A percentile compares a stretch with the other conserved stretches of the same genome.
Conservation (phyloP, 345 rosid genomes). For the Lenwebbia sp. region DNA sequence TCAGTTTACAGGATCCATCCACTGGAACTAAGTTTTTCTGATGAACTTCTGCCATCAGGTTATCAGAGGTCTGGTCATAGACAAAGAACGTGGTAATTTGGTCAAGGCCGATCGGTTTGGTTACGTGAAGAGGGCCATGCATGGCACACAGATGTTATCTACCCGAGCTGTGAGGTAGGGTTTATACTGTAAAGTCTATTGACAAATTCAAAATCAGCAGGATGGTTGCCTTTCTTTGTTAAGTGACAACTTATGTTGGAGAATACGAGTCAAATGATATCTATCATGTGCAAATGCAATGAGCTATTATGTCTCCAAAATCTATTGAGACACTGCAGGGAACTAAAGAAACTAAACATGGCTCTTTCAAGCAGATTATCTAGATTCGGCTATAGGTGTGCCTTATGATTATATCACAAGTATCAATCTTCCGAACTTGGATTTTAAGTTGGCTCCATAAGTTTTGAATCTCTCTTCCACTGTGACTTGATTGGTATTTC, state of each 20-base stretch:
- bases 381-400: not conserved
- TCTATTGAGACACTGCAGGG: not conserved
- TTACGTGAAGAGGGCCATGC: conserved; percentile 91
- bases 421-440: not conserved
- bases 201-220: not conserved
- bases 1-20: not conserved
- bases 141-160: conserved; percentile 83
- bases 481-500: conserved; percentile 14
- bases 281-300: not conserved
- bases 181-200: not conserved
- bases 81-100: conserved; percentile 90
- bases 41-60: conserved; percentile 25
- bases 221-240: not conserved
- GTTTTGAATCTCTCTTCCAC: not conserved
- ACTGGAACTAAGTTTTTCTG: not conserved
- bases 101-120: conserved; percentile 98
- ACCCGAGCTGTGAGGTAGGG: conserved; percentile 73
- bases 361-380: not conserved
- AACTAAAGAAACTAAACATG: not conserved
- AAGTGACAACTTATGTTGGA: not conserved
- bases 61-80: conserved; percentile 94
- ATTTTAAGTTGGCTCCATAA: not conserved
- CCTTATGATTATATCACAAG: not conserved
- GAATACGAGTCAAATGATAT: not conserved
- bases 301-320: not conserved